Conservation (phyloP, 2,329 filamentous ascomycete species). For the Pseudogymnoascus sp. region DNA sequence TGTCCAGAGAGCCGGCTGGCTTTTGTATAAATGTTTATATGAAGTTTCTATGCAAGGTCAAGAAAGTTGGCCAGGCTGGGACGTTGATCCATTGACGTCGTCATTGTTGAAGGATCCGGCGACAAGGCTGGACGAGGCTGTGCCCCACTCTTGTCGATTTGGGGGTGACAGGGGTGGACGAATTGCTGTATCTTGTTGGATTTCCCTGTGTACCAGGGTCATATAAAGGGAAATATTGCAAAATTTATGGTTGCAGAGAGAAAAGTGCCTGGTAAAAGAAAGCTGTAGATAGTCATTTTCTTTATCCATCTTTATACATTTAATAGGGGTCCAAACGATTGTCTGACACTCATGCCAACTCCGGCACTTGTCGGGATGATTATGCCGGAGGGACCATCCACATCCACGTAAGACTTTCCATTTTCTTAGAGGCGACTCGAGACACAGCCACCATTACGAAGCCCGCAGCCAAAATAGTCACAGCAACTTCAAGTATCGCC, state of each 20-base stretch:
- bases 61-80: not conserved
- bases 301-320: not conserved
- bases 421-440: not conserved
- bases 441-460: constrained; percentile 1
- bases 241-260: not conserved
- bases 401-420: not conserved
- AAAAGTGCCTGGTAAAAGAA: not conserved
- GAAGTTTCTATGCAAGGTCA: not conserved
- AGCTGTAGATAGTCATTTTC: not conserved
- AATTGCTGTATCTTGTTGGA: not conserved
- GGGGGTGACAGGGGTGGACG: not conserved
- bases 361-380: not conserved
- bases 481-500: not conserved
- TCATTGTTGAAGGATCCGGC: not conserved
- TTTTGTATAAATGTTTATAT: not conserved
- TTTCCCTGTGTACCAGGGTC: not conserved
- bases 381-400: not conserved
- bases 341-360: not conserved
- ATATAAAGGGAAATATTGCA: not conserved
- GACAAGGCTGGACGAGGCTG: constrained; percentile 4
- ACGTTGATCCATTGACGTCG: not conserved
- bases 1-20: not conserved
- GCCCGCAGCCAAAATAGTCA: not conserved
- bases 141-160: not conserved
- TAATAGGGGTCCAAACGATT: not conserved